Base-by-base conservation (phyloP, 2,329 filamentous ascomycete species). In the Phaeoacremonium minimum region DNA sequence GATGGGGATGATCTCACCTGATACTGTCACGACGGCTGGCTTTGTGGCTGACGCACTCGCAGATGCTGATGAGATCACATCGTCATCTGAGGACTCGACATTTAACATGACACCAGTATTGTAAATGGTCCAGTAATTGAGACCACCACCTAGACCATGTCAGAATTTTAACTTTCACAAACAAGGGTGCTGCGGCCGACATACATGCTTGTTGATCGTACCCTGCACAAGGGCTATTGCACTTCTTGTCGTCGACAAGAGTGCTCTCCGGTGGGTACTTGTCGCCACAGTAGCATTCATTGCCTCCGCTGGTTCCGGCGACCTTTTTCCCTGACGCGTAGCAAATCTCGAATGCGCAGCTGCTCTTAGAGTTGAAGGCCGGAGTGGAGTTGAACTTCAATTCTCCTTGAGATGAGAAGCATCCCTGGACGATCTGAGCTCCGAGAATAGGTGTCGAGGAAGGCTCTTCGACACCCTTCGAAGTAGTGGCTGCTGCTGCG, bases 211-310 rank as follows among this genome's bases (percentile, higher is more conserved):
- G 73, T 2, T 53, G 20, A 15, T 61, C 63, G 49, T 67, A 90
- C 7, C 79, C 85, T 16, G 75, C 67, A 56, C 89, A 95, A 1
- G 67, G 54, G 18, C 70, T 72, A 52, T 76, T 68, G 63, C 89
- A 95, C 13, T 78, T 62, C 7, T 55, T 56, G 51, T 83, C 73
- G 30, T 71, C 63, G 6, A 77, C 72, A 41, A 80, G 55, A 28
- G 66, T 64, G 13, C 64, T 64, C 28, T 66, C 50, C 13, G 80
- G 67, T 1, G 89, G 89, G 32, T 90, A 71, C 40, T 69, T 60
- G 44, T 78, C 64, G 41, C 88, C 89, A 52, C 89, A 95, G 51
- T 70, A 86, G 63, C 89, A 95, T 45, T 77, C 61, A 14, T 69
- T 66, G 13, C 75, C 75, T 14, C 71, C 69, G 7, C 71, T 75